These are phyloP conservation scores for Tuber calosporum DNA, from an alignment of 495 filamentous ascomycete genomes.

Conservation along the genomic window DNA sequence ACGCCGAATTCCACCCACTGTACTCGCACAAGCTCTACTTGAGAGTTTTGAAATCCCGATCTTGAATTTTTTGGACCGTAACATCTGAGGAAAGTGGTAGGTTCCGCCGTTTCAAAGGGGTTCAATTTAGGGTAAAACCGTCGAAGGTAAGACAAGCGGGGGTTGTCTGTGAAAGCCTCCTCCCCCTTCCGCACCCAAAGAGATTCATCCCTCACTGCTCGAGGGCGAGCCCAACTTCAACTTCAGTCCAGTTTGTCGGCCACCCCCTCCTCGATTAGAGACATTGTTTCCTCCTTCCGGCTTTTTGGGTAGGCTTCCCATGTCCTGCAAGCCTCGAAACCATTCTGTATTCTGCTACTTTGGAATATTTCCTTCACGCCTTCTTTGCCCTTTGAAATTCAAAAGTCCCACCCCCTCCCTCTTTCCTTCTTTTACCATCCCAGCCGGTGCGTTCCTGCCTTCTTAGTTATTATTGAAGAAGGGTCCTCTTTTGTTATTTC, in stretches of 20 bases:
- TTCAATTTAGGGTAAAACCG: constrained; percentile 27
- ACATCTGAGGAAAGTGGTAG: constrained; percentile 28
- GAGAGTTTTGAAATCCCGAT: not conserved
- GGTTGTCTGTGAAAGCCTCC: constrained; percentile 5
- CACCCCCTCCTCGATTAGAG: constrained; percentile 22
- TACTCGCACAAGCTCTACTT: not conserved
- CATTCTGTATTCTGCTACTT: constrained; percentile 21
- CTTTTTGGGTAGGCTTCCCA: constrained; percentile 37
- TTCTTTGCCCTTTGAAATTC: constrained; percentile 22
- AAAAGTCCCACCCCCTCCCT: constrained; percentile 17
- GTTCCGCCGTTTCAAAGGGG: constrained; percentile 18
- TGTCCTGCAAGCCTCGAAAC: constrained; percentile 33
- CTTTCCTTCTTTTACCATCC: constrained; percentile 13
- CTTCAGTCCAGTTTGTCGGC: constrained; percentile 20
- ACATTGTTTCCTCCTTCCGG: constrained; percentile 37
- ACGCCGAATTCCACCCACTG: not conserved
- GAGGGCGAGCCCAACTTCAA: not conserved
- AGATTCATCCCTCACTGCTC: constrained; percentile 16
- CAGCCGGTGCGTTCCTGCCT: constrained; percentile 13
- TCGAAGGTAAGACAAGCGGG: constrained; percentile 36
- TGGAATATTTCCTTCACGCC: constrained; percentile 7
- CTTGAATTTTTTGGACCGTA: constrained; percentile 2
- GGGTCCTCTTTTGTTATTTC: constrained; percentile 18
- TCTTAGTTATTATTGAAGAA: constrained; percentile 16
- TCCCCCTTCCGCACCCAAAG: constrained; percentile 23